Evolutionary conservation across 441 rosid species (phyloP), one percentile per base, ranked within the genome.

Genomic region (Cnidoscolus chayamansa): DNA sequence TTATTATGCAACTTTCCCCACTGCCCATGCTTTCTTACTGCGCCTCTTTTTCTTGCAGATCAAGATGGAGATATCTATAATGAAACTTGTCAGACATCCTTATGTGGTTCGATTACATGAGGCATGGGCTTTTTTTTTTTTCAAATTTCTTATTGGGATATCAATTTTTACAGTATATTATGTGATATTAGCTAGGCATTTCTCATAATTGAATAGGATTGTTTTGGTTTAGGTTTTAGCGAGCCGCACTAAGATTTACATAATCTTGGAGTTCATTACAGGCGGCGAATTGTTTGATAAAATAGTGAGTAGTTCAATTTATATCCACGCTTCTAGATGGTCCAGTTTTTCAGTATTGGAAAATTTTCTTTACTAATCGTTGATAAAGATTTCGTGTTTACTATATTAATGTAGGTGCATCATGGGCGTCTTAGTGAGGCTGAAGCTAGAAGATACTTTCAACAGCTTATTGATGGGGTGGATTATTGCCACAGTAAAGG

Each of bases 21-120:
- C 12, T 19, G 11, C 0, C 16, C 25, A 32, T 53, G 7, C 15
- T 51, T 48, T 32, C 30, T 32, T 54, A 43, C 4, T 47, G 53
- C n/a, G 15, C 13, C 37, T 54, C 45, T 2, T 68, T 43, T 10
- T 47, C 30, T 40, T 64, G 80, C 86, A 95, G 99, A 95, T 95
- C 76, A 95, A 95, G 84, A 84, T 90, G 75, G 99, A 95, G 93
- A 95, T 95, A 83, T 92, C 95, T 31, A 92, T 95, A 15, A 95
- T 95, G 99, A 95, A 92, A 86, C 94, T 95, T 78, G 99, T 95
- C 70, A 87, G 99, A 45, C 99, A 95, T 84, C 99, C 99, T 77
- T 78, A 79, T 15, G 94, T 92, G 63, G 99, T 91, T 75, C 93
- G 97, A 70, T 86, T 95, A 63, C 86, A 91, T 16, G 99, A 92